These are phyloP conservation scores for Dichotomocladium elegans DNA, from an alignment of 371 early-diverging fungal species.

Conservation along the genomic window DNA sequence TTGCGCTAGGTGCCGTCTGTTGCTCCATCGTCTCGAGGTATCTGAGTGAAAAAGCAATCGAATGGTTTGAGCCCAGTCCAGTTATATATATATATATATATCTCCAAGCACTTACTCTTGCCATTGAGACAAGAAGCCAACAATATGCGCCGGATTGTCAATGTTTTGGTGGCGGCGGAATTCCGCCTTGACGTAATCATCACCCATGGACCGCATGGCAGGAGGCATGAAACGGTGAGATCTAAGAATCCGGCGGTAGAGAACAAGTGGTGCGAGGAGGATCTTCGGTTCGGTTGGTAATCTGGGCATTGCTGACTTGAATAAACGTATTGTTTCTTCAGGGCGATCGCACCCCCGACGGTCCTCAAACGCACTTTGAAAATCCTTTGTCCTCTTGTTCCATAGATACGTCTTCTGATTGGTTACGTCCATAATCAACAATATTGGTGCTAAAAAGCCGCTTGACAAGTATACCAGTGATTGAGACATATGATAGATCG, in stretches of 20 bases:
- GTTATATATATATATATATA: no score
- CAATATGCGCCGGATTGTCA: conserved; percentile 63
- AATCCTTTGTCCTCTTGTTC: no score
- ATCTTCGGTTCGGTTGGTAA: conserved; percentile 20
- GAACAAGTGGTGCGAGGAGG: conserved; percentile 50
- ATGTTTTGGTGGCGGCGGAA: conserved; percentile 60
- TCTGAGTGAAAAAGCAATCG: conserved; percentile 10
- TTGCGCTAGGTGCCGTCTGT: conserved; percentile 27
- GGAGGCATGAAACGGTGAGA: conserved; percentile 55
- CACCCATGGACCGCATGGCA: conserved; percentile 58
- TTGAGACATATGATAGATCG: no score
- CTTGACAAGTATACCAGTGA: no score
- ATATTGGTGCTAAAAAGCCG: no score
- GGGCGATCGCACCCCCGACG: no score
- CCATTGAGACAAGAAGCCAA: conserved; percentile 66
- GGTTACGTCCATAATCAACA: no score
- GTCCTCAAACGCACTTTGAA: no score
- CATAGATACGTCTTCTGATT: no score
- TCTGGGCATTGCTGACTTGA: conserved; percentile 12
- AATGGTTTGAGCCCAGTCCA: no score
- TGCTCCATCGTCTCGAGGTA: conserved; percentile 25
- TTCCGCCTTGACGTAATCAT: conserved; percentile 67
- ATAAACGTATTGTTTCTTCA: no score
- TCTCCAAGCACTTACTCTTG: conserved; percentile 42
- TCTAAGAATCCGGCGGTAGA: conserved; percentile 60